phyloP scores from a whole-genome alignment of 2,329 filamentous ascomycete species.

The Aureobasidium sp. region DNA sequence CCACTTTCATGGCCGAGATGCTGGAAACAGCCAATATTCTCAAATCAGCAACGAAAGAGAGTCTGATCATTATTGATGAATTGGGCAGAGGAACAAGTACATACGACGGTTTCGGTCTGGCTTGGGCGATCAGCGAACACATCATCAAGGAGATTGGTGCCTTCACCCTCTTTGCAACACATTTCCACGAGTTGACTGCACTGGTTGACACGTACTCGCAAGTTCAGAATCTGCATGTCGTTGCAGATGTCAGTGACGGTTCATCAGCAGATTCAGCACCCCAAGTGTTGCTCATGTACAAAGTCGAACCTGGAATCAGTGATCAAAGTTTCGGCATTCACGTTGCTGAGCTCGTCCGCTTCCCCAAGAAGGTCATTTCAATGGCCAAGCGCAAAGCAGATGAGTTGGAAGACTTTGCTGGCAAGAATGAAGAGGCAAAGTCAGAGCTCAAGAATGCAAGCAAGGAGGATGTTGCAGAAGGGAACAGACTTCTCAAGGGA shows the following conservation, averaged over 20 bases:
- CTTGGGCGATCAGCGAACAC: conserved; percentile 97
- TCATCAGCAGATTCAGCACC: conserved; percentile 36
- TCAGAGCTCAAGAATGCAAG: conserved; percentile 50
- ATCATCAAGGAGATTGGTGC: conserved; percentile 93
- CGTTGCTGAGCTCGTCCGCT: conserved; percentile 91
- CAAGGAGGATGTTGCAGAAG: conserved; percentile 82
- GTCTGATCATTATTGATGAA: conserved; percentile 97
- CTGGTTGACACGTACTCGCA: conserved; percentile 78
- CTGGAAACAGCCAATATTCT: conserved; percentile 97
- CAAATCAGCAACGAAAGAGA: conserved; percentile 90
- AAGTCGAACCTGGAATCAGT: conserved; percentile 89
- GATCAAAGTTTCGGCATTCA: conserved; percentile 98
- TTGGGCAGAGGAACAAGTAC: conserved; percentile 93
- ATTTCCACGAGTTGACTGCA: conserved; percentile 96
- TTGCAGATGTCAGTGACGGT: conserved; percentile 70
- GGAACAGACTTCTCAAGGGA: conserved; percentile 74
- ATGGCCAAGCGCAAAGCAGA: conserved; percentile 99
- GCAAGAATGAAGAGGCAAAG: conserved; percentile 53
- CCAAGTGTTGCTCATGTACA: conserved; percentile 91
- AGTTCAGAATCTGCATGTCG: conserved; percentile 89
- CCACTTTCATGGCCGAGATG: conserved; percentile 99
- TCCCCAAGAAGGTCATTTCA: conserved; percentile 92
- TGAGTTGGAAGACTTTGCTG: conserved; percentile 91
- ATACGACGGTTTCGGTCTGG: conserved; percentile 97
- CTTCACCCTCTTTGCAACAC: conserved; percentile 91